Evolutionary conservation across 345 rosid genomes (phyloP).

Genomic region (Eucalyptus lansdowneana): DNA sequence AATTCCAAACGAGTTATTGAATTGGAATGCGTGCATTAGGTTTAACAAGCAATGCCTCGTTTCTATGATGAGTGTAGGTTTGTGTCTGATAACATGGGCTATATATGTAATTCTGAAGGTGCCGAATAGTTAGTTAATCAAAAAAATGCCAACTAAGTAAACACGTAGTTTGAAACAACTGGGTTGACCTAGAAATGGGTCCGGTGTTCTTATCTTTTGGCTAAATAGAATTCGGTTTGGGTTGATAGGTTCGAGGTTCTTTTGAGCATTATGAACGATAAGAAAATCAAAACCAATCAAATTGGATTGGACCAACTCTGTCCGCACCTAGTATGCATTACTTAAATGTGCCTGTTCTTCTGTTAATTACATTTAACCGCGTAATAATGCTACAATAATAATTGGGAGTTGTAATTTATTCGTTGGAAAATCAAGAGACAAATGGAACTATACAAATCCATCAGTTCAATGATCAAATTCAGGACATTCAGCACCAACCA

Average conservation of each 20-base stretch:
- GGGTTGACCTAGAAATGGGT: not conserved
- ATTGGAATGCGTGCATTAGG: not conserved
- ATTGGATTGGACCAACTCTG: not conserved
- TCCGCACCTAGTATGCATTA: not conserved
- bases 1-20: not conserved
- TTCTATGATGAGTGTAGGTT: not conserved
- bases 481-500: not conserved
- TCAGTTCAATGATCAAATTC: not conserved
- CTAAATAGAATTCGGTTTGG: not conserved
- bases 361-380: not conserved
- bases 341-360: not conserved
- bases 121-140: not conserved
- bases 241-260: fast-evolving
- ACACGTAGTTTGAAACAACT: not conserved
- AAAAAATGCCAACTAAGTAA: not conserved
- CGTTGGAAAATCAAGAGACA: not conserved
- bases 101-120: not conserved
- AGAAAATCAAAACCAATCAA: not conserved
- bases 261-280: fast-evolving
- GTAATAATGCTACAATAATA: not conserved
- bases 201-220: not conserved
- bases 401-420: not conserved
- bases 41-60: not conserved
- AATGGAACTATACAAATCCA: not conserved
- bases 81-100: not conserved